Evolutionary conservation across 768 basidiomycete species (phyloP), one percentile per base, ranked within the genome.

Genomic region (Russula lepida): DNA sequence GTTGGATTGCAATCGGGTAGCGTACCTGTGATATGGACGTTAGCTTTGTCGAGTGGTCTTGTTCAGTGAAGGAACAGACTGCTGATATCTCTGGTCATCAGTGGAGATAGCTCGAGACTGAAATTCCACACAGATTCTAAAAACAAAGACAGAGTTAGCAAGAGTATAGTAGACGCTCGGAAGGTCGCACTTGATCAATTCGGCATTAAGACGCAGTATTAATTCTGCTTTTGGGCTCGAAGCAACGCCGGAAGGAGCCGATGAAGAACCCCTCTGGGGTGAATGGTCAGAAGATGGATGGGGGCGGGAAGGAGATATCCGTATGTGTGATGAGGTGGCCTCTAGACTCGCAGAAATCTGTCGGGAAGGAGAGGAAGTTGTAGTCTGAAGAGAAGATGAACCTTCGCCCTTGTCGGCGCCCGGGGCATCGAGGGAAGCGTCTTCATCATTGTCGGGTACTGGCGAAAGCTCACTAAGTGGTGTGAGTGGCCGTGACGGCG

Each of bases 391-490:
- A 28, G 64, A 59, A 37, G 59, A 57, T 17, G 60, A 39, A 23
- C 59, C 66, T 54, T 64, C 64, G 55, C 68, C 64, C 39, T 61
- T 65, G 39, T 64, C 53, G n/a, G 67, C 63, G 13, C 63, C 63
- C 35, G 74, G 72, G 54, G 76, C 73, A 55, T 73, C 72, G 23
- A 75, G 71, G 54, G 77, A 72, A 52, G 72, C 71, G 3, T 77
- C 75, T 17, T 82, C 82, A 50, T 83, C 82, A 25, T 76, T 75
- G 67, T 83, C 82, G 43, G 84, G 82, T 0, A 84, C 79, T 1
- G 86, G 84, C 8, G 88, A 88, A 27, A 89, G 81, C 64, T 89
- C 88, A 65, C 85, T 89, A 69, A 91, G 81, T 3, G 88, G 88
- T 0, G 88, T 88, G 23, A 85, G 85, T 60, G 77, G 78, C 32